Evolutionary conservation across 192 early-diverging fungal genomes (phyloP).

Genomic region (Glomus cerebriforme): DNA sequence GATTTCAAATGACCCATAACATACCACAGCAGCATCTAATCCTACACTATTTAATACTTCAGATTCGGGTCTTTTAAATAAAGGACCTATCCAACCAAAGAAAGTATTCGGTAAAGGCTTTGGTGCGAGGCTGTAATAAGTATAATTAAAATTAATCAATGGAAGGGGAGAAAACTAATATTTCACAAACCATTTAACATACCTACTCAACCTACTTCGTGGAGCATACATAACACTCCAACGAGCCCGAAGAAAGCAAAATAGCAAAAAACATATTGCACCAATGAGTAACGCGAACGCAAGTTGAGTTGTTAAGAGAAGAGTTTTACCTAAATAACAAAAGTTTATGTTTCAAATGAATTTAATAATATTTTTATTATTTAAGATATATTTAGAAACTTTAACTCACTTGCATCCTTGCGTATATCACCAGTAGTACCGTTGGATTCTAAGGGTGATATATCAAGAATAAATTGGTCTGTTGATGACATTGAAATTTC

Average conservation of each 20-base stretch:
- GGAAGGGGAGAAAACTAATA: neutral
- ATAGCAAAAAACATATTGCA: conserved; percentile 36
- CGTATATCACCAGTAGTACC: neutral
- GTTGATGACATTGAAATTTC: neutral
- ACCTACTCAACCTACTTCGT: conserved; percentile 40
- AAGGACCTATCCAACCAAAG: conserved; percentile 56
- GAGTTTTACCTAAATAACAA: conserved; percentile 30
- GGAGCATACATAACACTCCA: conserved; percentile 48
- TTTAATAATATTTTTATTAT: neutral
- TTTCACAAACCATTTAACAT: neutral
- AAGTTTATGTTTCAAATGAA: neutral
- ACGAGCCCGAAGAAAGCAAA: conserved; percentile 42
- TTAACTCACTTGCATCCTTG: neutral
- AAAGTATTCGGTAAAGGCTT: conserved; percentile 41
- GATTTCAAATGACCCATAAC: neutral
- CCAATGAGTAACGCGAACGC: conserved; percentile 34
- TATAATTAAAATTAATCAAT: neutral
- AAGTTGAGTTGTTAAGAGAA: conserved; percentile 44
- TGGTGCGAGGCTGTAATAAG: conserved; percentile 47
- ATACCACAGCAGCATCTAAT: conserved; percentile 60
- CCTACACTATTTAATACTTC: conserved; percentile 55
- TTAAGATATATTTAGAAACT: neutral
- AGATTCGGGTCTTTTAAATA: conserved; percentile 46
- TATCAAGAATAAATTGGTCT: neutral
- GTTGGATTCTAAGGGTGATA: neutral